Evolutionary conservation across 2,329 filamentous ascomycete genomes (phyloP).

Genomic region (Colletotrichum kahawae): DNA sequence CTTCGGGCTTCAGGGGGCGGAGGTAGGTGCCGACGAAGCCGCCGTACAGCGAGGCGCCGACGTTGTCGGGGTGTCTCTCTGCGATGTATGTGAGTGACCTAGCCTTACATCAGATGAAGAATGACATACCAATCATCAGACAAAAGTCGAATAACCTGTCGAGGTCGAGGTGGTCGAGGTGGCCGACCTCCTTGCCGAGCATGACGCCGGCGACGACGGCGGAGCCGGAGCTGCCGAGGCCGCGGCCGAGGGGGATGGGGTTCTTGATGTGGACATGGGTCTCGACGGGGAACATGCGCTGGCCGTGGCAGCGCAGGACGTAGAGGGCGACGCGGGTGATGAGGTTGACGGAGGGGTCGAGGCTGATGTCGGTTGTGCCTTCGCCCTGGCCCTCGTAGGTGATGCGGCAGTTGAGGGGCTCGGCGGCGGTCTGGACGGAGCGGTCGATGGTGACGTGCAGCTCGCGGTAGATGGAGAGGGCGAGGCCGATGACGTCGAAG

Average conservation of each 20-base stretch:
- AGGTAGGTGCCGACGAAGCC: slow-evolving; percentile 97
- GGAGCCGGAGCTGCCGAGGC: slow-evolving; percentile 92
- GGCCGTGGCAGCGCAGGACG: slow-evolving; percentile 89
- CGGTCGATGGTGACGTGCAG: slow-evolving; percentile 79
- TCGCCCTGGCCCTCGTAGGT: slow-evolving; percentile 87
- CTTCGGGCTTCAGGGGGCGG: slow-evolving; percentile 87
- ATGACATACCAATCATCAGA: slow-evolving; percentile 81
- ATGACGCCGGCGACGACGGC: slow-evolving; percentile 96
- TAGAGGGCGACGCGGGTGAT: slow-evolving; percentile 95
- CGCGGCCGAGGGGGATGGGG: slow-evolving; percentile 90
- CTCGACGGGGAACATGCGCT: slow-evolving; percentile 81
- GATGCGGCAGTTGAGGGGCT: slow-evolving; percentile 83
- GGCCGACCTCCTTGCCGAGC: slow-evolving; percentile 86
- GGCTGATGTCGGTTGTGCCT: slow-evolving; percentile 73
- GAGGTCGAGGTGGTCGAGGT: slow-evolving; percentile 69
- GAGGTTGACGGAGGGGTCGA: slow-evolving; percentile 87
- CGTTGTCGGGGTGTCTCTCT: slow-evolving; percentile 92
- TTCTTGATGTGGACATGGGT: slow-evolving; percentile 96
- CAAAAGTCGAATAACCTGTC: slow-evolving; percentile 93
- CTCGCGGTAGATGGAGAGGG: slow-evolving; percentile 92
- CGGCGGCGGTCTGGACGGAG: slow-evolving; percentile 54
- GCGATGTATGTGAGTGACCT: not conserved
- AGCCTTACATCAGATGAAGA: not conserved
- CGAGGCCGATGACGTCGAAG: slow-evolving; percentile 97
- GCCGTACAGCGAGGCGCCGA: slow-evolving; percentile 92